A percentile compares a stretch with the other conserved stretches of the same genome.
phyloP scores from a whole-genome alignment of 306 rosid species.

The Ammopiptanthus mongolicus region DNA sequence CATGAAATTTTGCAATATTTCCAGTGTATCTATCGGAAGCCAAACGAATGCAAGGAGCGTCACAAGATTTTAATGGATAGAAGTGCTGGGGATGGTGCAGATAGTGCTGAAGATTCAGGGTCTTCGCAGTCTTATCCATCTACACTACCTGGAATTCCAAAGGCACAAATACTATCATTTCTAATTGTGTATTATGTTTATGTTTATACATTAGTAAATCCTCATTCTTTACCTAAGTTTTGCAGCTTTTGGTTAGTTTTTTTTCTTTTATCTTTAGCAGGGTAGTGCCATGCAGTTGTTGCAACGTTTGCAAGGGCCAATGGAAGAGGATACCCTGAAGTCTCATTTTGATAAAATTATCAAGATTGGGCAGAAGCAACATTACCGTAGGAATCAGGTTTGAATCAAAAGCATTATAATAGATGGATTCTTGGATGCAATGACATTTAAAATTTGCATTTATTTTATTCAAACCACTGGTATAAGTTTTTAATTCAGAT shows the following conservation, averaged over 20 bases:
- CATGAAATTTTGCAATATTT: slow-evolving; percentile 22
- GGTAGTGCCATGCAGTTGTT: slow-evolving; percentile 99
- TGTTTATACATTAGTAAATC: not conserved
- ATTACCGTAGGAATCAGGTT: slow-evolving; percentile 79
- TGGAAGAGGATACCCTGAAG: slow-evolving; percentile 94
- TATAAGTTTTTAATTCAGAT: not conserved
- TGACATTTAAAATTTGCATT: not conserved
- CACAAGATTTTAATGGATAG: slow-evolving; percentile 90
- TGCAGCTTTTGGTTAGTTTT: slow-evolving; percentile 18
- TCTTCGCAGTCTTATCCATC: slow-evolving; percentile 98
- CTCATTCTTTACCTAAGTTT: slow-evolving; percentile 3
- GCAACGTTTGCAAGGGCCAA: slow-evolving; percentile 91
- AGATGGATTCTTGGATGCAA: not conserved
- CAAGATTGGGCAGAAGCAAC: slow-evolving; percentile 84
- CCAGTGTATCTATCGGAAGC: slow-evolving; percentile 89
- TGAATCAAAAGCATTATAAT: slow-evolving; percentile 17
- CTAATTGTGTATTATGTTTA: not conserved
- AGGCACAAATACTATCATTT: slow-evolving; percentile 56
- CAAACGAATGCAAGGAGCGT: slow-evolving; percentile 96
- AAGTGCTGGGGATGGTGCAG: slow-evolving; percentile 91
- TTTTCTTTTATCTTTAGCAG: slow-evolving; percentile 43
- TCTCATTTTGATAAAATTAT: slow-evolving; percentile 92
- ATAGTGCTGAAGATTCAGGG: slow-evolving; percentile 98
- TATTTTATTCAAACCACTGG: not conserved
- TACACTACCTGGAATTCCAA: slow-evolving; percentile 95